These are phyloP conservation scores for Metschnikowia anglica DNA, from an alignment of 805 yeast species.

Conservation along the genomic window DNA sequence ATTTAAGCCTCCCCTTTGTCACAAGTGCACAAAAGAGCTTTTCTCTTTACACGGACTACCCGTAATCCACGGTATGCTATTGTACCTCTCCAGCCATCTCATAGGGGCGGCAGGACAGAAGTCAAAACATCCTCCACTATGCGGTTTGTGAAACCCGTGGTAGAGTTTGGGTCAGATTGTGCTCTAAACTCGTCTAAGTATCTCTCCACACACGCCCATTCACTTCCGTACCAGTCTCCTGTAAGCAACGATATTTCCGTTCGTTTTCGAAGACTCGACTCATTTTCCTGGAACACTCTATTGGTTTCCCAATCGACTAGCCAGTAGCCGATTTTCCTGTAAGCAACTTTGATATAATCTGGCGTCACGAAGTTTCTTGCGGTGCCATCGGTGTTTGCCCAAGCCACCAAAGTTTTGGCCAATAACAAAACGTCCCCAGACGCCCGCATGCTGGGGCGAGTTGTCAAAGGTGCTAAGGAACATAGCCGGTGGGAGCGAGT, in stretches of 20 bases:
- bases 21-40: too few relatives aligned
- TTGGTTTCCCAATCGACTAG: slow-evolving; percentile 43
- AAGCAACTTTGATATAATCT: slow-evolving; percentile 37
- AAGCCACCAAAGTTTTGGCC: slow-evolving; percentile 29
- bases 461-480: slow-evolving; percentile 37
- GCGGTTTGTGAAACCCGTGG: slow-evolving; percentile 35
- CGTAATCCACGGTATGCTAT: too few relatives aligned
- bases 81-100: slow-evolving; percentile 1
- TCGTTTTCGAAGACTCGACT: slow-evolving; percentile 20
- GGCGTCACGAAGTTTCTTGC: slow-evolving; percentile 34
- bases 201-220: slow-evolving; percentile 32
- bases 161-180: slow-evolving; percentile 23
- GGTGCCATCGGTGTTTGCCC: slow-evolving; percentile 6
- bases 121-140: slow-evolving; percentile 39
- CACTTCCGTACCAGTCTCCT: slow-evolving; percentile 47
- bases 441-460: slow-evolving; percentile 35
- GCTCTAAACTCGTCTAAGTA: slow-evolving; percentile 27
- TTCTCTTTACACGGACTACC: too few relatives aligned
- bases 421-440: slow-evolving; percentile 31
- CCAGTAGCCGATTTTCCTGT: slow-evolving; percentile 43
- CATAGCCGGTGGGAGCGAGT: slow-evolving; percentile 40
- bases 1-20: too few relatives aligned
- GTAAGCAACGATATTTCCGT: slow-evolving; percentile 35
- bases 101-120: slow-evolving; percentile 41
- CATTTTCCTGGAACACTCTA: slow-evolving; percentile 14